Evolutionary conservation across 2,329 filamentous ascomycete genomes (phyloP), one percentile per base, ranked within the genome.

Genomic region (Fusarium algeriense): DNA sequence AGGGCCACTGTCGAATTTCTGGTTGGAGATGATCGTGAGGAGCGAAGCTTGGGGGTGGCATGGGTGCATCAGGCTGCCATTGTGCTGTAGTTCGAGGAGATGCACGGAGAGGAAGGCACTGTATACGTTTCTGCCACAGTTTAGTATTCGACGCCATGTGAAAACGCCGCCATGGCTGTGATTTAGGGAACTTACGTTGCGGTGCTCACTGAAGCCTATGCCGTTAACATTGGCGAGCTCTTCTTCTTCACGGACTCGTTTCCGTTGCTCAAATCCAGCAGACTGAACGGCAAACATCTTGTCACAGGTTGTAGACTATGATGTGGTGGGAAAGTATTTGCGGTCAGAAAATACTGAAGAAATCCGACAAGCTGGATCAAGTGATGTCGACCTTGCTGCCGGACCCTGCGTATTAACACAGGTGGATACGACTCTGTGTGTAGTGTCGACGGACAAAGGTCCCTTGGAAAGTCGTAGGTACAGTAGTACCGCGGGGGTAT

Each of bases 41-140:
- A 56, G 81, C 81, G 52, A 79, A 81, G 73, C 82, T 81, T 41
- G 81, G 77, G 17, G 83, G 81, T 19, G 82, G 83, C 56, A 83
- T 79, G 20, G 79, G 79, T 46, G 78, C 74, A 17, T 76, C 69
- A 19, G 77, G 71, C 35, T 75, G 74, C 69, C 76, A 77, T 55
- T 78, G 78, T 55, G 78, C 76, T 43, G 74, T 64, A 26, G 62
- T 70, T 40, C 77, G 78, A 44, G 84, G 84, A 34, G 84, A 85
- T 13, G 82, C 83, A 63, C 86, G 83, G 17, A 88, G 76, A 15
- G 86, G 86, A 7, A 88, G 83, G 46, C 85, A 84, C 61, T 88
- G 86, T 19, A 88, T 68, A 41, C 87, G 85, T 85, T 89, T 89
- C 86, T 88, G 57, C 38, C 38, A 17, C 56, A 34, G 23, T 66